Conservation (phyloP, 2,329 filamentous ascomycete genomes). For the Alternaria brassicicola region DNA sequence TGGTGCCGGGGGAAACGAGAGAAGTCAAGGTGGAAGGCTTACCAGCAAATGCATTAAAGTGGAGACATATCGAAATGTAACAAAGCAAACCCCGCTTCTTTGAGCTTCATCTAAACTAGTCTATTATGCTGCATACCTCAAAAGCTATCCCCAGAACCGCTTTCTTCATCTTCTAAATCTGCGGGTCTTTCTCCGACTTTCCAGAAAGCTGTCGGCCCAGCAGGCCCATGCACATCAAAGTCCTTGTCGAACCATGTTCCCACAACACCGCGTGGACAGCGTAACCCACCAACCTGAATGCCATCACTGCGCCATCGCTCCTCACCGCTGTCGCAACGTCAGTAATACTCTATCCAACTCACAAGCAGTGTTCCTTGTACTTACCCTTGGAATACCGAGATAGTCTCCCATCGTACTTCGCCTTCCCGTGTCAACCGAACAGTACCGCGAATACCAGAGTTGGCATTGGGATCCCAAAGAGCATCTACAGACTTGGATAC, state of each 20-base stretch:
- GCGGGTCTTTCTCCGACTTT: constrained; percentile 63
- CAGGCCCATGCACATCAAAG: constrained; percentile 70
- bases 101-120: not conserved
- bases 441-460: constrained; percentile 67
- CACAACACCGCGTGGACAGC: constrained; percentile 69
- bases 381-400: constrained; percentile 64
- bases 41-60: constrained; percentile 16
- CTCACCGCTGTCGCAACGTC: constrained; percentile 58
- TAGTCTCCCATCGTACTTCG: constrained; percentile 76
- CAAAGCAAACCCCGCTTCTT: not conserved
- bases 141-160: not conserved
- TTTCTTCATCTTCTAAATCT: constrained; percentile 13
- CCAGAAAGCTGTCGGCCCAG: constrained; percentile 79
- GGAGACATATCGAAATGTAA: constrained; percentile 32
- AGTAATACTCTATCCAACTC: constrained; percentile 23
- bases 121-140: not conserved
- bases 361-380: constrained; percentile 4
- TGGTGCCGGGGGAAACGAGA: constrained; percentile 28
- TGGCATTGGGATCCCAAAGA: constrained; percentile 71
- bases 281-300: constrained; percentile 72
- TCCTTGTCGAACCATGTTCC: constrained; percentile 82
- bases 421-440: constrained; percentile 71
- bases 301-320: constrained; percentile 79
- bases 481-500: constrained; percentile 66
- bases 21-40: constrained; percentile 21